Conservation (phyloP, 2,329 filamentous ascomycete species). For the Aspergillus sp. region DNA sequence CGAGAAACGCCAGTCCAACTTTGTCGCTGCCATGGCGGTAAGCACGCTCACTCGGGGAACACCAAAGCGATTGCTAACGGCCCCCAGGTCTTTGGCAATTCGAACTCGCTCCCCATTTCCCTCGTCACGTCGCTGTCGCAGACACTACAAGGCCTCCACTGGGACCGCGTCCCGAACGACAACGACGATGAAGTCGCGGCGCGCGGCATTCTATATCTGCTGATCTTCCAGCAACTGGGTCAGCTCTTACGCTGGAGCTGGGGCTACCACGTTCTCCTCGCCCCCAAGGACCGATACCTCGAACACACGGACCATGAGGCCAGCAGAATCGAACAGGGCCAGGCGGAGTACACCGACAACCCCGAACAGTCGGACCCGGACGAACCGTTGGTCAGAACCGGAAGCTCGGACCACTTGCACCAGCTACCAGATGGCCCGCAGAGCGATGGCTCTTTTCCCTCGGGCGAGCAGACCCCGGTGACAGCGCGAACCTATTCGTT, state of each 20-base stretch:
- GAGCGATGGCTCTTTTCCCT: constrained; percentile 20
- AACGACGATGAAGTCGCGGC: constrained; percentile 93
- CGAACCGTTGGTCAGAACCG: constrained; percentile 26
- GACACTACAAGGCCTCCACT: constrained; percentile 84
- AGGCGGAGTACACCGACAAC: constrained; percentile 32
- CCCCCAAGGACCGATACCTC: constrained; percentile 57
- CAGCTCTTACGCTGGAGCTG: constrained; percentile 95
- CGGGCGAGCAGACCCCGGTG: constrained; percentile 34
- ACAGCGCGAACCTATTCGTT: constrained; percentile 24
- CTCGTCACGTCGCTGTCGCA: constrained; percentile 89
- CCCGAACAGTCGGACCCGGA: constrained; percentile 29
- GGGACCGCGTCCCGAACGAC: constrained; percentile 82
- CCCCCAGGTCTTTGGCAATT: constrained; percentile 78
- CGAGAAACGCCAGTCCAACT: constrained; percentile 77
- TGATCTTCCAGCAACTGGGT: constrained; percentile 96
- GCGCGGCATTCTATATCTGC: constrained; percentile 83
- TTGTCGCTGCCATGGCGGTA: constrained; percentile 89
- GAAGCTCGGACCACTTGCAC: constrained; percentile 20
- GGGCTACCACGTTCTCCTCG: constrained; percentile 93
- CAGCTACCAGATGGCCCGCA: constrained; percentile 6
- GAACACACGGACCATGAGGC: constrained; percentile 33
- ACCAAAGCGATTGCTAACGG: background rate
- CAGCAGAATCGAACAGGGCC: constrained; percentile 28
- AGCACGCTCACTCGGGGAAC: constrained; percentile 14
- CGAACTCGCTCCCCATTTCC: constrained; percentile 94